These are phyloP conservation scores for Salvia miltiorrhiza DNA, from an alignment of 257 asterid genomes.

Conservation along the genomic window DNA sequence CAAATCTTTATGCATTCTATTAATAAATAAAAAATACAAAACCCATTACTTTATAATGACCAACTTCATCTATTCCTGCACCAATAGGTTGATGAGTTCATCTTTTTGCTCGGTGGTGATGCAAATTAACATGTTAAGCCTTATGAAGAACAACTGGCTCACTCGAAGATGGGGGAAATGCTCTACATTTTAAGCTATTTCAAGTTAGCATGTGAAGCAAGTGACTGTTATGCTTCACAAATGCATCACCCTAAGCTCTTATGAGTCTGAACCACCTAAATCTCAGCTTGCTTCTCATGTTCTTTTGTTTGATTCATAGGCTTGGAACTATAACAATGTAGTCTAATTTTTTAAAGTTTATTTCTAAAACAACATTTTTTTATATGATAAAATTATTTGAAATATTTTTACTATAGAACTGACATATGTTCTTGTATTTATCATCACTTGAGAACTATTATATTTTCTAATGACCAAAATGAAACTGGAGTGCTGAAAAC, in stretches of 20 bases:
- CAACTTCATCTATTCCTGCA: background rate
- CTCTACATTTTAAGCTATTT: slow-evolving; percentile 3
- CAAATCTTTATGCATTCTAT: background rate
- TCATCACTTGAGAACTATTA: too few species aligned
- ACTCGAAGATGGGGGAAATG: background rate
- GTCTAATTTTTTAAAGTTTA: background rate
- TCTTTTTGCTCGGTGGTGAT: background rate
- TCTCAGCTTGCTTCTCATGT: background rate
- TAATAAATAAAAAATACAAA: background rate
- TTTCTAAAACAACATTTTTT: background rate
- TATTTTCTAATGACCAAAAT: too few species aligned
- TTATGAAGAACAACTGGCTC: background rate
- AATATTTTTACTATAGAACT: too few species aligned
- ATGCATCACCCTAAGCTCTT: background rate
- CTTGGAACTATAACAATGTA: slow-evolving; percentile 1
- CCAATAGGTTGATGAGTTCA: background rate
- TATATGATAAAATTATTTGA: background rate
- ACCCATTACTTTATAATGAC: background rate
- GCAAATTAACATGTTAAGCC: background rate
- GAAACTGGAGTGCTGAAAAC: too few species aligned
- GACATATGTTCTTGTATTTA: too few species aligned
- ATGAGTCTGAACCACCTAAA: background rate
- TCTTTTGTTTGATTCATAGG: background rate
- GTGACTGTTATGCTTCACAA: background rate
- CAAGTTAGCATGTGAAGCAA: background rate